These are phyloP conservation scores for Senecio squalidus DNA, from an alignment of 140 eudicot genomes.

Conservation along the genomic window DNA sequence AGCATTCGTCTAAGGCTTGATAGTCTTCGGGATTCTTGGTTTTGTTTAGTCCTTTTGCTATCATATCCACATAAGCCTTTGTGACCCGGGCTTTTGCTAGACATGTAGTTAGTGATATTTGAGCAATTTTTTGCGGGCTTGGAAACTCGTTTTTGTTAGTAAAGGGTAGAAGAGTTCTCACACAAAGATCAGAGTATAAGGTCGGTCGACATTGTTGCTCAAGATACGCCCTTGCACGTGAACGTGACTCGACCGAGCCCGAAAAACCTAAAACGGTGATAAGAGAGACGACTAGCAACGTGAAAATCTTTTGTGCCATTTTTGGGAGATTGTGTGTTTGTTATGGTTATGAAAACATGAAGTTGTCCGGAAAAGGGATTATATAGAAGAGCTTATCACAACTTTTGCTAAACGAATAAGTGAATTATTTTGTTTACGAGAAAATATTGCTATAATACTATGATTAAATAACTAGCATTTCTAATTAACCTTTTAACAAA, in stretches of 20 bases:
- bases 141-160: conserved; percentile 19
- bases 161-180: conserved; percentile 29
- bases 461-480: conserved; percentile 17
- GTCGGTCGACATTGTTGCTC: conserved; percentile 46
- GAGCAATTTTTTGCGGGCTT: conserved; percentile 51
- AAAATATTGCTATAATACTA: neutral
- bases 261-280: conserved; percentile 38
- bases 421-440: neutral
- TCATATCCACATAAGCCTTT: conserved; percentile 31
- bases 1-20: conserved; percentile 41
- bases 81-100: conserved; percentile 45
- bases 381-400: conserved; percentile 28
- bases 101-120: conserved; percentile 46
- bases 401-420: conserved; percentile 24
- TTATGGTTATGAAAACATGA: conserved; percentile 15
- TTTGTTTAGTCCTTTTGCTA: conserved; percentile 32
- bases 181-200: conserved; percentile 43
- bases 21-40: conserved; percentile 21
- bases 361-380: conserved; percentile 17
- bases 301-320: conserved; percentile 34
- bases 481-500: conserved; percentile 17
- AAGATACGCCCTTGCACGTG: conserved; percentile 55
- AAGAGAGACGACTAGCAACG: conserved; percentile 29
- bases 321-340: neutral
- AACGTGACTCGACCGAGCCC: conserved; percentile 23